These are phyloP conservation scores for Dryas alaskensis DNA, from an alignment of 306 rosid species.

Conservation along the genomic window DNA sequence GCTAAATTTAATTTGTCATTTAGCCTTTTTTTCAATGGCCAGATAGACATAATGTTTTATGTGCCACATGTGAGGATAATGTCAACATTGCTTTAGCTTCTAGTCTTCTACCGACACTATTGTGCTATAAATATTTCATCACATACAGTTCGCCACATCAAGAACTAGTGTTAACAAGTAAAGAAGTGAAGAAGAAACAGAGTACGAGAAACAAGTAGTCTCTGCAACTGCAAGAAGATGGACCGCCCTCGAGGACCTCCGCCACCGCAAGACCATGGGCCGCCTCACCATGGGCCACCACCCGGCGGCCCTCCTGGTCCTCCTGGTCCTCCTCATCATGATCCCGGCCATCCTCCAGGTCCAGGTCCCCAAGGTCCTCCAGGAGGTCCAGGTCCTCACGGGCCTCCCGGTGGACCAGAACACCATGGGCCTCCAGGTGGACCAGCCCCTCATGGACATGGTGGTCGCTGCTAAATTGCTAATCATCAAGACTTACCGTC, in stretches of 20 bases:
- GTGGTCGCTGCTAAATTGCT: not conserved
- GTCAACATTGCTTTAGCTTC: not conserved
- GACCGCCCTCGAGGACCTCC: not conserved
- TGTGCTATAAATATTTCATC: not conserved
- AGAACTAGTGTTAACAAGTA: not conserved
- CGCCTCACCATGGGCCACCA: too few species aligned
- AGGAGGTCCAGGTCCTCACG: not conserved
- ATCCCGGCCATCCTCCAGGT: not conserved
- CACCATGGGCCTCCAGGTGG: not conserved
- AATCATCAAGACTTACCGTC: too few species aligned
- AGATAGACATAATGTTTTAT: not conserved
- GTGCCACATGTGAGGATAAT: slow-evolving; percentile 1
- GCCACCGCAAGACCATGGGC: too few species aligned
- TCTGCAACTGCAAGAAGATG: slow-evolving; percentile 8
- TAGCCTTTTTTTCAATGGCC: too few species aligned
- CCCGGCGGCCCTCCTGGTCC: too few species aligned
- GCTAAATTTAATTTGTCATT: too few species aligned
- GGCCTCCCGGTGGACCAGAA: not conserved
- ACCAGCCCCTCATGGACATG: not conserved
- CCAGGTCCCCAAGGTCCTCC: not conserved
- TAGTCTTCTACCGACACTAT: not conserved
- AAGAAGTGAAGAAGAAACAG: too few species aligned
- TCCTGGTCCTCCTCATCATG: not conserved
- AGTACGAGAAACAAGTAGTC: not conserved
- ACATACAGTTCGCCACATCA: not conserved